These are phyloP conservation scores for Ballota nigra DNA, from an alignment of 257 asterid genomes.

Conservation along the genomic window DNA sequence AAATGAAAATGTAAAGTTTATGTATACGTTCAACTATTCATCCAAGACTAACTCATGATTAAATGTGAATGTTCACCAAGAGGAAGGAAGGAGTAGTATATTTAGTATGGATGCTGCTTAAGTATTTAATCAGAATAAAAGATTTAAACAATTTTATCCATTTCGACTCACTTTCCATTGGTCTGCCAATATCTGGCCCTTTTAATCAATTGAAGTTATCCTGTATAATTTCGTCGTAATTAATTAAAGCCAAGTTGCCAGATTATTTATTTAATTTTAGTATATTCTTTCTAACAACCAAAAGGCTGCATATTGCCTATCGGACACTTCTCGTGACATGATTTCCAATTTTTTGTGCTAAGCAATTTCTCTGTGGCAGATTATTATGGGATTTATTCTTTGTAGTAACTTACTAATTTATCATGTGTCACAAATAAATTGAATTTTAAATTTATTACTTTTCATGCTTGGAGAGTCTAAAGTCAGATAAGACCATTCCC, in stretches of 20 bases:
- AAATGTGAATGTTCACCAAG: too few relatives aligned
- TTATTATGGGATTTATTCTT: not conserved
- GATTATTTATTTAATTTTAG: not conserved
- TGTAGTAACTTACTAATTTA: not conserved
- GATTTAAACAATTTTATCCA: not conserved
- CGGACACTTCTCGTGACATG: not conserved
- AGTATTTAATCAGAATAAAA: too few relatives aligned
- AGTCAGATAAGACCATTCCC: not conserved
- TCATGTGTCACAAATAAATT: not conserved
- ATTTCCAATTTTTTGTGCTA: not conserved
- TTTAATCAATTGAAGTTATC: not conserved
- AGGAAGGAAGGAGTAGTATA: too few relatives aligned
- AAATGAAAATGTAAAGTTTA: too few relatives aligned
- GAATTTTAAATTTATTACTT: not conserved
- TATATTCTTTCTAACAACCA: not conserved
- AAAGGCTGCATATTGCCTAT: not conserved
- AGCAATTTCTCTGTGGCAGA: not conserved
- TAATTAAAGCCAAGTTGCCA: not conserved
- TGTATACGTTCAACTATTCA: too few relatives aligned
- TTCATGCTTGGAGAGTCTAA: not conserved
- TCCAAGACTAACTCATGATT: too few relatives aligned
- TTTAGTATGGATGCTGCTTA: too few relatives aligned
- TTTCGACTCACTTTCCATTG: not conserved
- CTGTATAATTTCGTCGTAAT: not conserved
- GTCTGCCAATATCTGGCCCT: slow-evolving; percentile 12